These are phyloP conservation scores for Diutina ranongensis DNA, from an alignment of 1,139 yeast genomes.

Conservation along the genomic window DNA sequence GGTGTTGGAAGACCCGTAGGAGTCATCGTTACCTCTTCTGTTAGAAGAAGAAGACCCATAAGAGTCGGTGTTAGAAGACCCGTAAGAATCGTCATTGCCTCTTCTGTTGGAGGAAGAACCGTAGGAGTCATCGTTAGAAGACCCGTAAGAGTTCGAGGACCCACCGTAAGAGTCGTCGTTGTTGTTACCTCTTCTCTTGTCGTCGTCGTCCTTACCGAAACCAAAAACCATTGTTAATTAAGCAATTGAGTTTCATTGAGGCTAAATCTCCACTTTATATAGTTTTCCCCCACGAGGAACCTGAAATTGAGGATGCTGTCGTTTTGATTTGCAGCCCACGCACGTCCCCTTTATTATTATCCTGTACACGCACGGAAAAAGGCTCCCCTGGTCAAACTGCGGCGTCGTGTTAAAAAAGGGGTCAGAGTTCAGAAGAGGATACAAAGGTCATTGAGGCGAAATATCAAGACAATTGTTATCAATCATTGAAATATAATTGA, in stretches of 20 bases:
- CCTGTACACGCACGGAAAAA: background rate
- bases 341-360: background rate
- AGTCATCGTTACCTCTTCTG: constrained; percentile 7
- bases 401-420: background rate
- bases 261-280: background rate
- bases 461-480: background rate
- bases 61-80: constrained; percentile 7
- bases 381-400: background rate
- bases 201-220: constrained; percentile 4
- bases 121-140: constrained; percentile 11
- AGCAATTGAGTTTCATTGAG: background rate
- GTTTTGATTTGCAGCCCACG: background rate
- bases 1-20: constrained; percentile 8
- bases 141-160: constrained; percentile 6
- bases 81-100: constrained; percentile 12
- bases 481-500: too few species aligned
- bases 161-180: constrained; percentile 8
- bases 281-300: background rate
- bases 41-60: constrained; percentile 9
- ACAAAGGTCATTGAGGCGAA: background rate
- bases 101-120: constrained; percentile 13
- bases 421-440: background rate
- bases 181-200: background rate
- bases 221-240: constrained; percentile 1
- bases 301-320: background rate